These are phyloP conservation scores for Polyporus arcularius DNA, from an alignment of 768 basidiomycete species.

Conservation along the genomic window DNA sequence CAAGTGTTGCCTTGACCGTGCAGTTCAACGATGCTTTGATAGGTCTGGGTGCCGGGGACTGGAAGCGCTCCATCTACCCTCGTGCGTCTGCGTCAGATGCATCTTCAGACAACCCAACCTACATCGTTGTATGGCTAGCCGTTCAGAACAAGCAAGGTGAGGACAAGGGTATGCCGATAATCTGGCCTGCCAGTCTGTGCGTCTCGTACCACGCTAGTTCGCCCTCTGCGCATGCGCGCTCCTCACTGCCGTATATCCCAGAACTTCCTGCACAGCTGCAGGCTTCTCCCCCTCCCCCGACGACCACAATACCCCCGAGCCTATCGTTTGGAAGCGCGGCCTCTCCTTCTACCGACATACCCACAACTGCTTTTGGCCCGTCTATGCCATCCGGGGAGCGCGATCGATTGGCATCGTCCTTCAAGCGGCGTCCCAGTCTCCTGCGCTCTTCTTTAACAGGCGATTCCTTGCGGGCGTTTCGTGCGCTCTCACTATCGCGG, in stretches of 20 bases:
- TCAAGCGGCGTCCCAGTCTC: slow-evolving; percentile 33
- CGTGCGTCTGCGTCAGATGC: background rate
- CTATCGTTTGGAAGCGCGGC: slow-evolving; percentile 11
- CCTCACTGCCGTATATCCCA: slow-evolving; percentile 56
- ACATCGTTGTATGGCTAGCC: slow-evolving; percentile 71
- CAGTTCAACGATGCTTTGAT: slow-evolving; percentile 65
- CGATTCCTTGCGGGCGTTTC: slow-evolving; percentile 45
- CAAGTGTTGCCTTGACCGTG: slow-evolving; percentile 56
- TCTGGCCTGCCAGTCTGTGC: slow-evolving; percentile 71
- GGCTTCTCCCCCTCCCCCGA: slow-evolving; percentile 46
- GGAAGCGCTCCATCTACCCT: slow-evolving; percentile 31
- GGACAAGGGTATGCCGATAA: slow-evolving; percentile 73
- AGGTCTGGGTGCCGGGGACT: slow-evolving; percentile 63
- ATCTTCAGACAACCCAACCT: slow-evolving; percentile 32
- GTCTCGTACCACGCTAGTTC: slow-evolving; percentile 43
- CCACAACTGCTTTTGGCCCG: background rate
- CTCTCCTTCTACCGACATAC: slow-evolving; percentile 7
- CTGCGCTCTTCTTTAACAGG: slow-evolving; percentile 35
- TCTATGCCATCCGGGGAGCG: background rate
- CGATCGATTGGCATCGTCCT: slow-evolving; percentile 21
- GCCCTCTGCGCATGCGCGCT: slow-evolving; percentile 38
- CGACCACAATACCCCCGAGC: slow-evolving; percentile 24
- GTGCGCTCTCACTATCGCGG: slow-evolving; percentile 46
- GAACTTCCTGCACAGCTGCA: slow-evolving; percentile 66
- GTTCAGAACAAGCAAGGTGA: slow-evolving; percentile 81